Percentiles rank a stretch among this genome's conserved stretches.
phyloP scores from a whole-genome alignment of 495 filamentous ascomycete genomes.

The Talaromyces nanjingensis region DNA sequence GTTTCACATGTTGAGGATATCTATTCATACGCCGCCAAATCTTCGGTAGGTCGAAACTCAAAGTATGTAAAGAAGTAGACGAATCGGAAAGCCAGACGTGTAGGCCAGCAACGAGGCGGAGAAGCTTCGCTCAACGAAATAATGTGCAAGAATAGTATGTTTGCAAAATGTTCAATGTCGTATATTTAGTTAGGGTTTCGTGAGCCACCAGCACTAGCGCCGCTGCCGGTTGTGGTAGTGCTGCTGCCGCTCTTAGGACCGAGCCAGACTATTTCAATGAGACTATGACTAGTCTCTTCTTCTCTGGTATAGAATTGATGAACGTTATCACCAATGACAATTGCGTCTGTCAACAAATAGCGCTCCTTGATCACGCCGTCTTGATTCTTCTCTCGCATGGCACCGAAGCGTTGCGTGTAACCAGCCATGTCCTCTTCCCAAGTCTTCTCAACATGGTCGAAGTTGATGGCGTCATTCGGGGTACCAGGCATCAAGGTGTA shows the following conservation, averaged over 20 bases:
- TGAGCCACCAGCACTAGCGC: conserved; percentile 23
- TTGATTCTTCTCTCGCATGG: conserved; percentile 38
- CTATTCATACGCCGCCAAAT: conserved; percentile 5
- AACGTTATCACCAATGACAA: conserved; percentile 38
- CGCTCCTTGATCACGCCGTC: conserved; percentile 39
- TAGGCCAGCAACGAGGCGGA: background rate
- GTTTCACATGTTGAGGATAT: conserved; percentile 2
- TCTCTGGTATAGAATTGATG: conserved; percentile 43
- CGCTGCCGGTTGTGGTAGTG: conserved; percentile 15
- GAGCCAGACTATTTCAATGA: conserved; percentile 46
- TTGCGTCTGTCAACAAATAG: conserved; percentile 36
- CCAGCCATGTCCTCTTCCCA: conserved; percentile 46
- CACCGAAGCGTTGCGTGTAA: conserved; percentile 47
- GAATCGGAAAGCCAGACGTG: background rate
- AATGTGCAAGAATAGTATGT: conserved; percentile 11
- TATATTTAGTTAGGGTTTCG: conserved; percentile 1
- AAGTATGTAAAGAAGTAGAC: background rate
- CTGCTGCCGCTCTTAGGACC: conserved; percentile 29
- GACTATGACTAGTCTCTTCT: conserved; percentile 38
- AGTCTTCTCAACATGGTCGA: conserved; percentile 54
- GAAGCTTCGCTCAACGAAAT: conserved; percentile 6
- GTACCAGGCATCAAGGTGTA: conserved; percentile 43
- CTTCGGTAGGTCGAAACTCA: background rate
- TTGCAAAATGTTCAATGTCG: conserved; percentile 4
- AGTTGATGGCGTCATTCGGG: conserved; percentile 41